Conservation (phyloP, 345 rosid species). For the Camelina hispida region DNA sequence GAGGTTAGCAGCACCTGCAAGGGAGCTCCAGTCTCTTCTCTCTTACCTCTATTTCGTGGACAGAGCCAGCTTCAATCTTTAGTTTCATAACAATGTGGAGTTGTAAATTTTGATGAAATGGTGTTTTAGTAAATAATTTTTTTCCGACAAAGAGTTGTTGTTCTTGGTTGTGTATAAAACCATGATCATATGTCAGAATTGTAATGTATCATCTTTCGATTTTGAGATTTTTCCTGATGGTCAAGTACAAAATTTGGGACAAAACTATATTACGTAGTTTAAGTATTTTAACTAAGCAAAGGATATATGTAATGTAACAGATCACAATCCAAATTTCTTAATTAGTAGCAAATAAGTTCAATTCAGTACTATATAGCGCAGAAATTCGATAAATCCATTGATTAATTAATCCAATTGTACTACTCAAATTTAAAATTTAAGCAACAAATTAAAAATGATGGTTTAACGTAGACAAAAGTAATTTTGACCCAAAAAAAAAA, state of each 20-base stretch:
- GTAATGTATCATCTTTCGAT: background rate
- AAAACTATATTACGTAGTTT: too few species aligned
- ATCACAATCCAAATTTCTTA: background rate
- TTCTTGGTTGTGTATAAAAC: background rate
- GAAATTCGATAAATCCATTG: too few species aligned
- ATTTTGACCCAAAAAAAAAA: background rate
- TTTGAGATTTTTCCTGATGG: background rate
- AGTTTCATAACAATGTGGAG: constrained; percentile 16
- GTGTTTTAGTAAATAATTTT: background rate
- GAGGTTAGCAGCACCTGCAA: constrained; percentile 31
- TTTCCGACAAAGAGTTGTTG: background rate
- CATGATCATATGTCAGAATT: background rate
- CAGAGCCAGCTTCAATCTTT: constrained; percentile 28
- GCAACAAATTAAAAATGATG: background rate
- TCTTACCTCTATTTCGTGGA: constrained; percentile 33
- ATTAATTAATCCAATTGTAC: too few species aligned
- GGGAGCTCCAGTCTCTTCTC: constrained; percentile 38
- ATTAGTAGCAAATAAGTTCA: too few species aligned
- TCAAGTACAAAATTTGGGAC: too few species aligned
- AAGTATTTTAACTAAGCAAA: background rate
- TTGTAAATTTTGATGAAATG: background rate
- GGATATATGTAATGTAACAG: too few species aligned
- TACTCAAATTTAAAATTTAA: too few species aligned
- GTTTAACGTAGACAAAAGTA: too few species aligned
- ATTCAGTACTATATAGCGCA: too few species aligned